Percentiles rank a stretch among this genome's conserved stretches.
Conservation (phyloP, 331 rosid genomes). For the Ulmus americana region DNA sequence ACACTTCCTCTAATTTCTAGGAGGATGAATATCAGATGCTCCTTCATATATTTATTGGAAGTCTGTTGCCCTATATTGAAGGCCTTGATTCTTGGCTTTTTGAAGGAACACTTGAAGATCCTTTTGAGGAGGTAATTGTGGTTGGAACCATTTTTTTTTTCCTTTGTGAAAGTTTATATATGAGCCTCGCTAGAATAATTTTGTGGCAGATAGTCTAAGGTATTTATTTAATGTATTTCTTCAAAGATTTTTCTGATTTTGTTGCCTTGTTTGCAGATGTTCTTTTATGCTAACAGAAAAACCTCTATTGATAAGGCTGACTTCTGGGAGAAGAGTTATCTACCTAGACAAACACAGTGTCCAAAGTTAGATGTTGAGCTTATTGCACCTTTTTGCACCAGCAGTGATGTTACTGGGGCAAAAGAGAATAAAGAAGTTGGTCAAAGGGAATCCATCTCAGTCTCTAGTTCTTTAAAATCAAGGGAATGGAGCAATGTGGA, state of each 20-base stretch:
- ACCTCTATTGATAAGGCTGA: slow-evolving; percentile 72
- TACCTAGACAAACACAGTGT: slow-evolving; percentile 46
- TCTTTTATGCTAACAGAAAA: slow-evolving; percentile 64
- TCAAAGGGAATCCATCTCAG: slow-evolving; percentile 42
- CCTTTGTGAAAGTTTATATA: background rate
- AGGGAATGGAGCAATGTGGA: slow-evolving; percentile 41
- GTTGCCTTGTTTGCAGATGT: slow-evolving; percentile 51
- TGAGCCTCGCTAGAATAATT: background rate
- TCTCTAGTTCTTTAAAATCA: slow-evolving; percentile 42
- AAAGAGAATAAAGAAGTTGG: slow-evolving; percentile 42
- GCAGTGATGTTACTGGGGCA: slow-evolving; percentile 26
- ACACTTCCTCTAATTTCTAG: slow-evolving; percentile 40
- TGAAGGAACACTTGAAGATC: slow-evolving; percentile 92
- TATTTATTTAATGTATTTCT: background rate
- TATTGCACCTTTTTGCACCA: slow-evolving; percentile 22
- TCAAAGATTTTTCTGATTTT: slow-evolving; percentile 17
- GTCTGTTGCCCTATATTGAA: slow-evolving; percentile 82
- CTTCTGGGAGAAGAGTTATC: slow-evolving; percentile 95
- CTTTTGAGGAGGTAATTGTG: slow-evolving; percentile 77
- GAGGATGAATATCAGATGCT: slow-evolving; percentile 82
- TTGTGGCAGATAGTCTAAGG: background rate
- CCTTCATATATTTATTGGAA: slow-evolving; percentile 74
- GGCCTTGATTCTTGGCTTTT: slow-evolving; percentile 98
- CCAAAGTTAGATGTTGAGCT: slow-evolving; percentile 36
- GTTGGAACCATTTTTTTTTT: slow-evolving; percentile 18